Evolutionary conservation across 768 basidiomycete species (phyloP).

Genomic region (Tricholoma matsutake): DNA sequence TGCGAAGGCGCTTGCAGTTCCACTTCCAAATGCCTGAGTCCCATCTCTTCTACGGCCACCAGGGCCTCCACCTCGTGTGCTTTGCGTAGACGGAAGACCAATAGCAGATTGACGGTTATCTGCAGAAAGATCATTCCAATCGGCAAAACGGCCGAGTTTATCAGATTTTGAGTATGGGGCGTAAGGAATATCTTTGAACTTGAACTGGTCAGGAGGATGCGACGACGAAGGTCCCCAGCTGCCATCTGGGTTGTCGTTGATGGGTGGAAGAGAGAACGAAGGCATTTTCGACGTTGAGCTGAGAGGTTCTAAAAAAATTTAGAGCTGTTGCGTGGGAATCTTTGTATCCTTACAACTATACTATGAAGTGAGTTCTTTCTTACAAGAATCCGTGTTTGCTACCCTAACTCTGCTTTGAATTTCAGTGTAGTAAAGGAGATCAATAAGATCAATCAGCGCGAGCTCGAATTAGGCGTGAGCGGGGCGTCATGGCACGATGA

Average conservation of each 20-base stretch:
- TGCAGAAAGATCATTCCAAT: constrained; percentile 85
- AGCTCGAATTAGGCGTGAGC: constrained; percentile 72
- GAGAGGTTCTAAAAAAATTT: constrained; percentile 26
- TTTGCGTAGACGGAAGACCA: constrained; percentile 45
- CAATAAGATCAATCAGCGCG: constrained; percentile 86
- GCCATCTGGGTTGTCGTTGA: constrained; percentile 90
- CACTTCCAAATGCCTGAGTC: constrained; percentile 85
- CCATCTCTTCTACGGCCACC: constrained; percentile 71
- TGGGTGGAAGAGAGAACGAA: constrained; percentile 82
- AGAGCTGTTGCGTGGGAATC: constrained; percentile 37
- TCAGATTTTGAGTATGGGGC: constrained; percentile 99
- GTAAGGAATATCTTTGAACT: constrained; percentile 98
- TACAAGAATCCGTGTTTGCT: constrained; percentile 1
- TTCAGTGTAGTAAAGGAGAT: constrained; percentile 90
- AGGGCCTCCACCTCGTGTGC: constrained; percentile 45
- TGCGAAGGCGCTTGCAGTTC: constrained; percentile 86
- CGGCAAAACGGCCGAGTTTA: constrained; percentile 95
- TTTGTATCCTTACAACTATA: constrained; percentile 21
- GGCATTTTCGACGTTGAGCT: constrained; percentile 43
- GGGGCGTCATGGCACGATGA: constrained; percentile 94
- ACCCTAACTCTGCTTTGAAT: constrained; percentile 9
- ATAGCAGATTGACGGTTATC: constrained; percentile 58
- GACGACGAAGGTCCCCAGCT: constrained; percentile 87
- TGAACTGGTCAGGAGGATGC: constrained; percentile 86
- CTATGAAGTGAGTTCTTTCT: constrained; percentile 65